Conservation (phyloP, 140 eudicot species). For the Stevia rebaudiana region DNA sequence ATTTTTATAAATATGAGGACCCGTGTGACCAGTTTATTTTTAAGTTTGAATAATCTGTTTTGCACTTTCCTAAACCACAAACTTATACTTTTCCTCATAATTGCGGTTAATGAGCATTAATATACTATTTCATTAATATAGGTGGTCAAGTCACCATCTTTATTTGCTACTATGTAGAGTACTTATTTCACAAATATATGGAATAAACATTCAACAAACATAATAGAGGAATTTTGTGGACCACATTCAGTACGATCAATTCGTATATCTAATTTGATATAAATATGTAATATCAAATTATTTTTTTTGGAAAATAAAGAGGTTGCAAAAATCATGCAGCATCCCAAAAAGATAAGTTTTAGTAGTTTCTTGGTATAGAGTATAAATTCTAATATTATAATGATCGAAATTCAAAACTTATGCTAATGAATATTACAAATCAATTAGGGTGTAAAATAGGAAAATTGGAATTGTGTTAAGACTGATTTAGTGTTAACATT, state of each 20-base stretch:
- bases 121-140: not conserved
- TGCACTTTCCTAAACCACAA: not conserved
- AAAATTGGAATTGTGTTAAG: not conserved
- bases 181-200: not conserved
- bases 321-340: not conserved
- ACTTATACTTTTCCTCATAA: not conserved
- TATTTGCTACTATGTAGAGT: not conserved
- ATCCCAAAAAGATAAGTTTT: not conserved
- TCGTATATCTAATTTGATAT: not conserved
- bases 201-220: not conserved
- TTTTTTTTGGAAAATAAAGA: not conserved
- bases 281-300: not conserved
- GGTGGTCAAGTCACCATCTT: not conserved
- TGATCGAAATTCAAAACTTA: not conserved
- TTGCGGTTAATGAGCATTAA: not conserved
- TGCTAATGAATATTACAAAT: not conserved
- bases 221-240: not conserved
- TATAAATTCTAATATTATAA: not conserved
- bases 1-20: not conserved
- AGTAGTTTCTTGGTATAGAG: not conserved
- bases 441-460: not conserved
- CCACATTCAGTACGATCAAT: conserved; percentile 2
- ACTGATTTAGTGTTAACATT: not conserved
- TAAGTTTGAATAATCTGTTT: not conserved
- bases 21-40: not conserved